phyloP scores from a whole-genome alignment of 495 filamentous ascomycete genomes.

The Xylaria curta region DNA sequence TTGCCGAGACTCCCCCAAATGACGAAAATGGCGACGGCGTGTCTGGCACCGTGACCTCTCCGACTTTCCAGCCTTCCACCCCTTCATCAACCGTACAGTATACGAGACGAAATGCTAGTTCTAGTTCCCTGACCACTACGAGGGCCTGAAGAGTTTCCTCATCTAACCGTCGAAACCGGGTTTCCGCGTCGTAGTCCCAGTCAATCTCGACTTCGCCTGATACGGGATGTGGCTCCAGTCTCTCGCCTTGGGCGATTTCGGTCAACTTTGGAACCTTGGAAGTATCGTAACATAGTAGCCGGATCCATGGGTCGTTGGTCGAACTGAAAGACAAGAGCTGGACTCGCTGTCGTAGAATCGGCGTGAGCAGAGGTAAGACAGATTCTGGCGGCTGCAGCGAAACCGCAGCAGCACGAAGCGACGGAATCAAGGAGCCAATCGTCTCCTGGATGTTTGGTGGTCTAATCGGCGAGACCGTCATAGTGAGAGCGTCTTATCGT shows the following conservation, averaged over 20 bases:
- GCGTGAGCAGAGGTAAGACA: constrained; percentile 82
- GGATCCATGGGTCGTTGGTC: constrained; percentile 80
- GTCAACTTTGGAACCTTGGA: constrained; percentile 71
- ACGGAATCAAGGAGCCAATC: constrained; percentile 79
- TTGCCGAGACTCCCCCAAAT: constrained; percentile 48
- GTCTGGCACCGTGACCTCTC: constrained; percentile 73
- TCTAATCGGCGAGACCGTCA: constrained; percentile 54
- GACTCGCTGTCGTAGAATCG: constrained; percentile 88
- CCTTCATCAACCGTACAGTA: constrained; percentile 66
- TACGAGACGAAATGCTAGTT: constrained; percentile 58
- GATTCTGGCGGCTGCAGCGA: constrained; percentile 78
- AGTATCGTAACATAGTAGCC: constrained; percentile 84
- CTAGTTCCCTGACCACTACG: constrained; percentile 61
- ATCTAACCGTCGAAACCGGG: constrained; percentile 77
- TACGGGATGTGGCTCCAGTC: constrained; percentile 86
- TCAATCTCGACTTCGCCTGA: constrained; percentile 87
- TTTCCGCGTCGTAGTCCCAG: constrained; percentile 65
- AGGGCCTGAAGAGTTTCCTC: constrained; percentile 83
- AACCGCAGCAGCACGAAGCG: constrained; percentile 82
- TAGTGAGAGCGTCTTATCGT: constrained; percentile 24
- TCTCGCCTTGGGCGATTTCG: constrained; percentile 66
- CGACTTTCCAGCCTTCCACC: constrained; percentile 80
- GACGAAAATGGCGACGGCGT: constrained; percentile 45
- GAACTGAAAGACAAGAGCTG: constrained; percentile 70
- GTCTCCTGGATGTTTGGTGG: constrained; percentile 69